These are phyloP conservation scores for Penicillium crystallinum DNA, from an alignment of 495 filamentous ascomycete species.

Conservation along the genomic window DNA sequence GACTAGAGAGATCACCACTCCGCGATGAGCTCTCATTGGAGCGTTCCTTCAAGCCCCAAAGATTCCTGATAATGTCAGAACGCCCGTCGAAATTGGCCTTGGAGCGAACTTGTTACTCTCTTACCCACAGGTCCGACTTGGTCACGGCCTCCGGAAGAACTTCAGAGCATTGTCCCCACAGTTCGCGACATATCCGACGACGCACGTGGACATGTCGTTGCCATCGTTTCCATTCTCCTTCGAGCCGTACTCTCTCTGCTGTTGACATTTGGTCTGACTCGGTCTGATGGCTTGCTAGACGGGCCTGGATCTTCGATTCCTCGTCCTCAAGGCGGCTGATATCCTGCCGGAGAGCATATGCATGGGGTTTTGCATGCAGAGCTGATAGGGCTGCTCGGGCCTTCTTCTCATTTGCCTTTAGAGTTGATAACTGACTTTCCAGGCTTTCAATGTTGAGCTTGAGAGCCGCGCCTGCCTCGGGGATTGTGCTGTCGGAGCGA, in stretches of 20 bases:
- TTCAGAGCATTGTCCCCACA: constrained; percentile 48
- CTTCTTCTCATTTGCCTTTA: constrained; percentile 49
- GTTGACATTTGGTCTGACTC: constrained; percentile 33
- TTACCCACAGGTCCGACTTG: constrained; percentile 48
- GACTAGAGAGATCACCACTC: constrained; percentile 15
- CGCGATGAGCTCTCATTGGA: constrained; percentile 20
- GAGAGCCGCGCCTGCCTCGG: constrained; percentile 43
- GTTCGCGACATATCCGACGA: constrained; percentile 46
- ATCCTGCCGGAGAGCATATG: constrained; percentile 44
- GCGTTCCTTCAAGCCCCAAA: constrained; percentile 37
- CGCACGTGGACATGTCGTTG: constrained; percentile 37
- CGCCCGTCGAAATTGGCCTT: background rate
- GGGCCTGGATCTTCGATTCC: constrained; percentile 34
- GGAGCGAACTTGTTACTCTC: too few relatives aligned
- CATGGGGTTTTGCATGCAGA: constrained; percentile 46
- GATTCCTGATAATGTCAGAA: constrained; percentile 32
- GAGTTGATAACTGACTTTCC: constrained; percentile 40
- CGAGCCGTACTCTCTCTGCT: constrained; percentile 44
- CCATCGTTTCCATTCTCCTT: constrained; percentile 51
- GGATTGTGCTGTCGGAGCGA: constrained; percentile 35
- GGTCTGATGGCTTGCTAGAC: constrained; percentile 29
- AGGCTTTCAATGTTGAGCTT: constrained; percentile 48
- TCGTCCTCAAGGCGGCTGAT: constrained; percentile 44
- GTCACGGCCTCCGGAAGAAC: constrained; percentile 43
- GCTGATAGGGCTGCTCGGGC: constrained; percentile 43